Base-by-base conservation (phyloP, 306 rosid genomes). In the Fragaria vesca region DNA sequence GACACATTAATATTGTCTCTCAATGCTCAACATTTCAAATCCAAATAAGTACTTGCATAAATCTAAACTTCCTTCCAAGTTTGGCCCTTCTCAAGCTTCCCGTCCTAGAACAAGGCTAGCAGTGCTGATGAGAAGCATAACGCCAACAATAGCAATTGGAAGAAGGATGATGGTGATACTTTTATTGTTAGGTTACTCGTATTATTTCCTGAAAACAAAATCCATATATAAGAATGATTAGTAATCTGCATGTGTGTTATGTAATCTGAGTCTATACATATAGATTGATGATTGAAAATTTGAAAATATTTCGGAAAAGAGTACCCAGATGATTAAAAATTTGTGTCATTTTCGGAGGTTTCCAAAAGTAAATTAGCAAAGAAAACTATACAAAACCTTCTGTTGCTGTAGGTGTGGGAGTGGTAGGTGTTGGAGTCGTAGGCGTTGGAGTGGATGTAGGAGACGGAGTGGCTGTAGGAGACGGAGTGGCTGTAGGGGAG, bases 141-240 rank as follows among this genome's bases (percentile, higher is more conserved):
- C 3, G 36, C 13, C 10, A 28, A 18, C 12, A 52, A 36, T 20
- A 34, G 11, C 8, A 72, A 34, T 36, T 21, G 26, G 48, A 72
- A 72, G 50, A 72, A 52, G 12, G 50, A 52, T 3, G 50, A n/a
- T 52, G 76, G 63, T 20, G 76, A 52, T 5, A 72, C 65, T 34
- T 52, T 52, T 20, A 62, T 34, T 36, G 66, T 34, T 20, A 52
- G 38, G 66, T 36, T 72, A 34, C 66, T 34, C 34, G 66, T 20
- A 20, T 9, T 34, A 34, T 72, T 72, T 18, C 66, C 66, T 72
- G 48, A 28, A 72, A 52, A 72, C n/a, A 30, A 52, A 52, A 52
- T 42, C 45, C 45, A 18, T 2, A 46, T 28, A 48, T 3, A 72
- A 34, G 63, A 36, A 43, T 54, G 6, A 54, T 54, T 54, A 54